phyloP scores from a whole-genome alignment of 352 stramenopile species.

The Pythium dissimile region DNA sequence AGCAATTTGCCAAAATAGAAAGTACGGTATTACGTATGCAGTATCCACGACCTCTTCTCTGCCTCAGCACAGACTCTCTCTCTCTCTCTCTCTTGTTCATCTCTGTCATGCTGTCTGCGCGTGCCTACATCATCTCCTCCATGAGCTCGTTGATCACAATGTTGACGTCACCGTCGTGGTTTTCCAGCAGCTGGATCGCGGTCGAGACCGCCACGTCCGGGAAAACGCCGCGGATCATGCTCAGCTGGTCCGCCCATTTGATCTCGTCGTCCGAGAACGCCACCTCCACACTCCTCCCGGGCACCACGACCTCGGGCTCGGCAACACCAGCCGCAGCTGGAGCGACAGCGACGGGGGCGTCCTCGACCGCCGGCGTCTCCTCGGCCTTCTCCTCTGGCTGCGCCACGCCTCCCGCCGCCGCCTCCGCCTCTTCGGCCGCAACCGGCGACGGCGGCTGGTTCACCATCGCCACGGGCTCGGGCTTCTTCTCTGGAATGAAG shows the following conservation, averaged over 20 bases:
- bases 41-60: no score
- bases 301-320: constrained; percentile 12
- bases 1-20: no score
- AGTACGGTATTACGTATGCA: no score
- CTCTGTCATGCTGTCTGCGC: no score
- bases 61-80: no score
- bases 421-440: constrained; percentile 5
- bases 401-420: not conserved
- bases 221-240: constrained; percentile 57
- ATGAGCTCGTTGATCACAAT: constrained; percentile 77
- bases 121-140: constrained; percentile 30
- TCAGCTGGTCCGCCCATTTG: constrained; percentile 71
- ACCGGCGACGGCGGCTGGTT: not conserved
- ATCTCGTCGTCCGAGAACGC: constrained; percentile 60
- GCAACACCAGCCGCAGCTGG: no score
- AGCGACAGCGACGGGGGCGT: not conserved
- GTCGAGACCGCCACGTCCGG: constrained; percentile 43
- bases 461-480: not conserved
- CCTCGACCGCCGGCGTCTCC: not conserved
- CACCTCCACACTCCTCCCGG: constrained; percentile 4
- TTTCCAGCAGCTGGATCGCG: constrained; percentile 60
- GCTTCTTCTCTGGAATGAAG: constrained; percentile 57
- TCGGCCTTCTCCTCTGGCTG: constrained; percentile 18
- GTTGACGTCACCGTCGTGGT: constrained; percentile 61
- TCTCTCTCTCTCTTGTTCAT: no score